phyloP scores from a whole-genome alignment of 306 rosid genomes.

The Oemleria cerasiformis region DNA sequence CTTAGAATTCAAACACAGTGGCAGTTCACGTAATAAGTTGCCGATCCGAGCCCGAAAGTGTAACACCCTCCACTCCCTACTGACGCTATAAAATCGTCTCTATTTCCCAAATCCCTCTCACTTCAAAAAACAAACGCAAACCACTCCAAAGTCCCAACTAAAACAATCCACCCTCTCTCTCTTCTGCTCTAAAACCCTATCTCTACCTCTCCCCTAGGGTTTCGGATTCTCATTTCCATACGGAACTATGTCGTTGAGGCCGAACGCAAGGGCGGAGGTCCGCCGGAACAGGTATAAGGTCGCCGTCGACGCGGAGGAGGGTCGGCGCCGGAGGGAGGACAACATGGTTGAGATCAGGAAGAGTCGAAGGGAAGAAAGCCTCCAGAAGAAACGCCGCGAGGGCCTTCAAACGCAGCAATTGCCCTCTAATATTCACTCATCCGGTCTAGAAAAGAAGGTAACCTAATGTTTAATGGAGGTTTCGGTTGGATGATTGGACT shows the following conservation, averaged over 20 bases:
- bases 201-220: slow-evolving; percentile 18
- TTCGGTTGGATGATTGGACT: background rate
- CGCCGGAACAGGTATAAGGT: slow-evolving; percentile 97
- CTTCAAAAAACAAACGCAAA: background rate
- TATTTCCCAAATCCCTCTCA: slow-evolving; percentile 7
- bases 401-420: slow-evolving; percentile 70
- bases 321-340: slow-evolving; percentile 93
- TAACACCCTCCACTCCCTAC: background rate
- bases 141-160: background rate
- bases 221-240: background rate
- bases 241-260: slow-evolving; percentile 83
- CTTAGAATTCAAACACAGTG: slow-evolving; percentile 57
- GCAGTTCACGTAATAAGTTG: slow-evolving; percentile 34
- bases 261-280: slow-evolving; percentile 82
- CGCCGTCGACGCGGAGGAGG: slow-evolving; percentile 98
- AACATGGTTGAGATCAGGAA: slow-evolving; percentile 98
- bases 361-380: slow-evolving; percentile 89
- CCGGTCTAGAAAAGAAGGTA: slow-evolving; percentile 47
- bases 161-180: background rate
- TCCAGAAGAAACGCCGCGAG: slow-evolving; percentile 93
- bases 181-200: slow-evolving; percentile 26
- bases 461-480: background rate
- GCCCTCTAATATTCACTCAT: slow-evolving; percentile 32
- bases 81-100: slow-evolving; percentile 27
- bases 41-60: slow-evolving; percentile 50